Evolutionary conservation across 768 basidiomycete species (phyloP), one percentile per base, ranked within the genome.

Genomic region (Coprinopsis cinerea): DNA sequence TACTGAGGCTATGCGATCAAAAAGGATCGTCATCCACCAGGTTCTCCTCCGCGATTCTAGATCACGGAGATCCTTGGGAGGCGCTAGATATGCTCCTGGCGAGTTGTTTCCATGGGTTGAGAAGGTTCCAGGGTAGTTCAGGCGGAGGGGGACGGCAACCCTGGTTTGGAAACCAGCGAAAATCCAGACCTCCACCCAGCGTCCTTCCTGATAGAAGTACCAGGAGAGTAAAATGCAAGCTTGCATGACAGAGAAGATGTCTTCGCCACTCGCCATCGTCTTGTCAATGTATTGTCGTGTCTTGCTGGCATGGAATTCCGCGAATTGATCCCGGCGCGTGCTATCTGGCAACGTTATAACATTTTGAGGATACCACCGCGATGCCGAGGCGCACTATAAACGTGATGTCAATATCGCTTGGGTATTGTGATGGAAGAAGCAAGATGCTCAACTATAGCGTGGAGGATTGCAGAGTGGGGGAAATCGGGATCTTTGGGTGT

Each of bases 121-220:
- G 59, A 84, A 90, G 15, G 89, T 90, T 28, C 90, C 89, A 2
- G 88, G 89, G 62, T 88, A 89, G 64, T 92, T 92, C 23, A 91
- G 67, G 36, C 89, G 82, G 25, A 92, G 72, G 4, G 89, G 90
- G 15, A 92, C 75, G 22, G 88, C 85, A 17, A 88, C 86, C 25
- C 89, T 77, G 14, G 83, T 88, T 61, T 90, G 86, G 59, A 91
- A 91, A 11, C 79, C 87, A 17, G 90, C 88, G 65, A 90, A 90
- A 34, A 91, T 86, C 90, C 90, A 92, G 2, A 92, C 85, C 66
- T 92, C 90, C 7, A 92, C 89, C 90, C 90, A 80, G 48, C 88
- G 76, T 2, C 90, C 89, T 65, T 92, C 90, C 49, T 89, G 85
- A 60, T 91, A 92, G 56, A 92, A 91, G 66, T 89, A 92, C 90